Conservation (phyloP, 106 monocot genomes). For the Allium sativum region DNA sequence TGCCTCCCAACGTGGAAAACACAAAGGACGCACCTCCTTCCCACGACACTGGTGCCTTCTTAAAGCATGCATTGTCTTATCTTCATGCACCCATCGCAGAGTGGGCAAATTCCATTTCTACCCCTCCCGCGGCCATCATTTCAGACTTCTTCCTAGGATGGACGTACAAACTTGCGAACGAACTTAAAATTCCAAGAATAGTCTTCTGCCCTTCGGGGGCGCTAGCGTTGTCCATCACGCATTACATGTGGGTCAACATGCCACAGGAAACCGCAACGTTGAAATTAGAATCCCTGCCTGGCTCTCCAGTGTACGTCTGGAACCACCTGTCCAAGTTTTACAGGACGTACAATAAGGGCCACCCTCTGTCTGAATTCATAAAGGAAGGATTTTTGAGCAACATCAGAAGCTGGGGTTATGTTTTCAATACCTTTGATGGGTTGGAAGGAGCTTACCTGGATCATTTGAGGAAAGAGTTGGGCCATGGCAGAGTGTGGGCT, state of each 20-base stretch:
- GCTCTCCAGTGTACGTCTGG: slow-evolving; percentile 22
- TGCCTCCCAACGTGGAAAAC: slow-evolving; percentile 15
- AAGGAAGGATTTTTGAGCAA: slow-evolving; percentile 12
- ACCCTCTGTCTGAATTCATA: slow-evolving; percentile 11
- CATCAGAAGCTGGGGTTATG: slow-evolving; percentile 21
- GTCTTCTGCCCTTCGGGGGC: slow-evolving; percentile 25
- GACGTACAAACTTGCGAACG: slow-evolving; percentile 26
- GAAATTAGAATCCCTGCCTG: slow-evolving; percentile 22
- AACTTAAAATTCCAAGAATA: slow-evolving; percentile 30
- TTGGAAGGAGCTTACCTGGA: slow-evolving; percentile 20
- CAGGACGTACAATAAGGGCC: slow-evolving; percentile 18
- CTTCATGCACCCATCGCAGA: slow-evolving; percentile 32
- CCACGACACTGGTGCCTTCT: slow-evolving; percentile 5
- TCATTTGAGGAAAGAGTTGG: slow-evolving; percentile 7
- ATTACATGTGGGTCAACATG: slow-evolving; percentile 20
- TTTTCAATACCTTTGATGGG: slow-evolving; percentile 28
- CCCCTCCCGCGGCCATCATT: slow-evolving; percentile 18
- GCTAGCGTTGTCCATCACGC: background rate
- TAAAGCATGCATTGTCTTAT: slow-evolving; percentile 19
- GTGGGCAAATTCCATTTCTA: slow-evolving; percentile 27
- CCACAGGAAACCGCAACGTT: too few species aligned
- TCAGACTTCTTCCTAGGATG: slow-evolving; percentile 56
- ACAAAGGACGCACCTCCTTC: slow-evolving; percentile 1
- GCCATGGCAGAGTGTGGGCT: slow-evolving; percentile 27
- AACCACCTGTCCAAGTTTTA: slow-evolving; percentile 20